A percentile compares a stretch with the other conserved stretches of the same genome.
These are phyloP conservation scores for Epichloe sp. DNA, from an alignment of 2,329 filamentous ascomycete genomes.

Conservation along the genomic window DNA sequence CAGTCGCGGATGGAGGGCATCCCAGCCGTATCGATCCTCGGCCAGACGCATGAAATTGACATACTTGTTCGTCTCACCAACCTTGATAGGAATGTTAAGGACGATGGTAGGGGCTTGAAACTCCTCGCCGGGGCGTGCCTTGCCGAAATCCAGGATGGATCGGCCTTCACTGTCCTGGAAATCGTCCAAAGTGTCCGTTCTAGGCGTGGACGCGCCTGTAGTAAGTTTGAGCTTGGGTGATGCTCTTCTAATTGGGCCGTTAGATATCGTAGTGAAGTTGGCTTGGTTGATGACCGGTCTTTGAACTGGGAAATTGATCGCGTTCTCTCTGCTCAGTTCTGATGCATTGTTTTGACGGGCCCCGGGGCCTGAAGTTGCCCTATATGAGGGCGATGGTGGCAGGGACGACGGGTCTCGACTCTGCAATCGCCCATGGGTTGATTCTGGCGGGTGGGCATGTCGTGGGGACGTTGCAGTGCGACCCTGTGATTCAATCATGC, in stretches of 20 bases:
- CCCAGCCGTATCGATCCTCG: conserved; percentile 87
- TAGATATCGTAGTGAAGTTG: conserved; percentile 28
- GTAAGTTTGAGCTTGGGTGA: conserved; percentile 34
- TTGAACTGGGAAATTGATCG: conserved; percentile 13
- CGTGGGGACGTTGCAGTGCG: conserved; percentile 17
- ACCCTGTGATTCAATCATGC: conserved; percentile 55
- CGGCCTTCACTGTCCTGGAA: conserved; percentile 31
- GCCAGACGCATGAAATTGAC: conserved; percentile 93
- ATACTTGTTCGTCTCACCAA: conserved; percentile 71
- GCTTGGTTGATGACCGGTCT: conserved; percentile 24
- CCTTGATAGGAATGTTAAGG: conserved; percentile 63
- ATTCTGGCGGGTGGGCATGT: conserved; percentile 14
- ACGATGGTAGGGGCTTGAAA: conserved; percentile 61
- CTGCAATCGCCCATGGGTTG: conserved; percentile 18
- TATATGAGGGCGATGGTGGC: conserved; percentile 30
- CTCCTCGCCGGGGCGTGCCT: conserved; percentile 45
- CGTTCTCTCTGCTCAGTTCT: conserved; percentile 26
- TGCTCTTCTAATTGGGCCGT: conserved; percentile 30
- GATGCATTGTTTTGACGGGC: conserved; percentile 16
- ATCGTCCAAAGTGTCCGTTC: conserved; percentile 36
- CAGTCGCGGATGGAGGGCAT: conserved; percentile 79
- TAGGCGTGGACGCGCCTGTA: conserved; percentile 31
- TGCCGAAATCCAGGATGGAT: conserved; percentile 50
- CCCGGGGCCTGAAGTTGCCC: conserved; percentile 19
- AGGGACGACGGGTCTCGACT: conserved; percentile 23